Evolutionary conservation across 495 filamentous ascomycete species (phyloP), one percentile per base, ranked within the genome.

Genomic region (Aspergillus indologenus): DNA sequence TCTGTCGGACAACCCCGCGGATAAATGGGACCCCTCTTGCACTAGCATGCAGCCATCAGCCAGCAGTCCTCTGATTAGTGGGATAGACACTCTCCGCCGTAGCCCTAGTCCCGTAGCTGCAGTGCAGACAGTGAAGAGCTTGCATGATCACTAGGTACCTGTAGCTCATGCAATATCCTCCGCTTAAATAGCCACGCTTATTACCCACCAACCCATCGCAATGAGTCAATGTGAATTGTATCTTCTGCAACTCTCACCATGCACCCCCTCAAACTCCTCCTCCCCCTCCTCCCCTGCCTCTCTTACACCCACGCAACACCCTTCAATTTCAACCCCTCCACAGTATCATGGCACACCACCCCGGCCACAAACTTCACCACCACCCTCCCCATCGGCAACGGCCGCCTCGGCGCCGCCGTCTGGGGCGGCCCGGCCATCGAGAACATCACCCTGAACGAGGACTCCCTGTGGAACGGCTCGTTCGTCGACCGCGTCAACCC

Each of bases 391-490:
- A 71, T 83, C 51, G 76, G 79, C 21, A 81, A 81, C 63, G 77
- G 78, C 53, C 61, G 78, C 26, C 63, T 81, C 18, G 79, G 73
- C 0, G 76, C 68, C 23, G 61, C 73, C 34, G 61, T 82, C 19
- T 75, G 66, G 55, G 79, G 78, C 9, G 60, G 65, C n/a, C n/a
- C n/a, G n/a, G 54, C 57, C 2, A 62, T 59, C n/a, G 77, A 79
- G 56, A 64, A 71, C 24, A 21, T 79, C 12, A 61, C 64, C 17
- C 54, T 81, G 24, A 81, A 80, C 51, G 79, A 82, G 60, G 72
- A 81, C 57, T 75, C 76, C 24, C 63, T 80, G 46, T 80, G 75
- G 79, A 72, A 64, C 48, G 79, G 78, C 14, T 65, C 63, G 21
- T 66, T 65, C 26, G 60, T 71, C 56, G 65, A 79, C 45, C 71